Base-by-base conservation (phyloP, 495 filamentous ascomycete species). In the Penicillium ucsense region DNA sequence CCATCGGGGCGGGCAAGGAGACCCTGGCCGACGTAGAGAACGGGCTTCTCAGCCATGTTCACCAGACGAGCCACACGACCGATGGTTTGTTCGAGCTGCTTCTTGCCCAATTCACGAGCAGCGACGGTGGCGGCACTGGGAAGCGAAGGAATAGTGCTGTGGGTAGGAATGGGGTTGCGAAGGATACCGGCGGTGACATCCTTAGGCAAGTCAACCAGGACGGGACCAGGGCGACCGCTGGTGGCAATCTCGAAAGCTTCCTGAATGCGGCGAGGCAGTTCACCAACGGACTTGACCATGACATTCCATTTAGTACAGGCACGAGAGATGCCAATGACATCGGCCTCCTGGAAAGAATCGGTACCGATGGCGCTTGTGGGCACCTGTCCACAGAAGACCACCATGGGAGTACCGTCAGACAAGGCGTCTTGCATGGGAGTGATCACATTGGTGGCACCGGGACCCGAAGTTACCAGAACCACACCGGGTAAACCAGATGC, bases 221-320 rank as follows among this genome's bases (percentile, higher is more conserved):
- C 79, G 30, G 80, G 79, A n/a, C 80, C 79, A 31, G 79, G 79
- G 29, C 80, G 66, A 12, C 78, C 79, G 35, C 67, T 74, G 4
- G 71, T 81, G 10, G 79, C 80, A 47, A 81, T 81, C 58, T 81
- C 76, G 48, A 83, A 83, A 9, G 79, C 80, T 55, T 80, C 77
- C 46, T 80, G 78, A 38, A 83, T 82, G 35, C 73, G 65, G 45
- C 71, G 67, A 32, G 79, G 79, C 36, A 83, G 70, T 50, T 81
- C 78, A 20, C 70, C 76, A 43, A 81, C 70, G 43, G 71, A 76
- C 63, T 79, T 79, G 41, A 81, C 77, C 75, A 80, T 77, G 29
- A 76, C 73, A 43, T 81, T 82, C 80, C 79, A 83, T 60, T 82
- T 82, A 32, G 79, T 83, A 57, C 79, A 81, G 35, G 78, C 70